These are phyloP conservation scores for Creolimax fragrantissima DNA, from an alignment of 78 protist genomes.

Conservation along the genomic window DNA sequence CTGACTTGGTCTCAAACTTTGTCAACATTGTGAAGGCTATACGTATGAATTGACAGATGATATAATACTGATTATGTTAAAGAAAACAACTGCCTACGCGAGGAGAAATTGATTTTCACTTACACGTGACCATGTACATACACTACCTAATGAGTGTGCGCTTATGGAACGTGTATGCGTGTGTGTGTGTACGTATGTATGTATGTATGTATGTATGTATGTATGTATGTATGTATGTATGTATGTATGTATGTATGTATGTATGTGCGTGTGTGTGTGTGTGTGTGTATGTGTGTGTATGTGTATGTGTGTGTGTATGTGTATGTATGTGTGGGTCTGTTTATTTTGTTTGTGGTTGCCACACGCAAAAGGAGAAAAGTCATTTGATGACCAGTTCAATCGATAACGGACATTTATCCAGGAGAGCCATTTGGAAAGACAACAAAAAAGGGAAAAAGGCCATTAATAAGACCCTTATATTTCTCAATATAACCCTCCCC, in stretches of 20 bases:
- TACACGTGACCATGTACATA: no score
- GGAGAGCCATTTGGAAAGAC: background rate
- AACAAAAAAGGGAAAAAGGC: background rate
- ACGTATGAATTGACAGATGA: no score
- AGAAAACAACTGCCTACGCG: no score
- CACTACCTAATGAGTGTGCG: no score
- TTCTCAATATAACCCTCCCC: background rate
- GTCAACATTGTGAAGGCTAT: slow-evolving; percentile 53
- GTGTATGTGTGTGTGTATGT: background rate
- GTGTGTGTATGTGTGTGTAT: background rate
- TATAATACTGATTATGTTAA: no score
- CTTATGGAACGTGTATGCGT: no score
- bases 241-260: background rate
- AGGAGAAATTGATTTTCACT: no score
- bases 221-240: background rate
- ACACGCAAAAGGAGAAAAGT: background rate
- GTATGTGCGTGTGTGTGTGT: background rate
- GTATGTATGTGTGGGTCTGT: background rate
- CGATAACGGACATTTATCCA: background rate
- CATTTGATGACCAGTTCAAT: background rate
- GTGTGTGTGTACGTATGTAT: background rate
- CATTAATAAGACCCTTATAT: background rate
- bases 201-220: background rate
- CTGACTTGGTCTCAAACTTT: slow-evolving; percentile 67
- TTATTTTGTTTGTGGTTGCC: background rate